These are phyloP conservation scores for Dissophora ornata DNA, from an alignment of 192 early-diverging fungal species.

Conservation along the genomic window DNA sequence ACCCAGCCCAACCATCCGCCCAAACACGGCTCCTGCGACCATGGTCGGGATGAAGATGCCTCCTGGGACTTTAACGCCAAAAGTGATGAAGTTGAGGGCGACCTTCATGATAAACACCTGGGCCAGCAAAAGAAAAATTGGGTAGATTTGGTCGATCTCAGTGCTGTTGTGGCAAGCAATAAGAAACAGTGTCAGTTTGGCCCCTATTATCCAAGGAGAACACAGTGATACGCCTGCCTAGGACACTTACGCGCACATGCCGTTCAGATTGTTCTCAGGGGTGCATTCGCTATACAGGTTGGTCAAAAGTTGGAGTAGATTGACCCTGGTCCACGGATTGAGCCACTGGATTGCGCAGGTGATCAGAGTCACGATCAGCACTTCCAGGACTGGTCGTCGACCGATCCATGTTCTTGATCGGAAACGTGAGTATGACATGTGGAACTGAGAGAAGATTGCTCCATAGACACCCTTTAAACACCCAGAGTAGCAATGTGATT, in stretches of 20 bases:
- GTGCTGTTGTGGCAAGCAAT: no score
- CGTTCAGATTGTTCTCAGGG: slow-evolving; percentile 35
- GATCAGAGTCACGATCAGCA: slow-evolving; percentile 71
- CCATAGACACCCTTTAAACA: slow-evolving; percentile 80
- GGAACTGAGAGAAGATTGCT: slow-evolving; percentile 80
- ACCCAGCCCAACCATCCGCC: slow-evolving; percentile 88
- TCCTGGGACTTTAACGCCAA: slow-evolving; percentile 81
- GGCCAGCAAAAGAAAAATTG: slow-evolving; percentile 44
- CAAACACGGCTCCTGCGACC: slow-evolving; percentile 90
- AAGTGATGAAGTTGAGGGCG: slow-evolving; percentile 73
- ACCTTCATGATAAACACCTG: slow-evolving; percentile 59
- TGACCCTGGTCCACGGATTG: slow-evolving; percentile 52
- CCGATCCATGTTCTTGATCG: slow-evolving; percentile 78
- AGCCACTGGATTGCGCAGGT: slow-evolving; percentile 73
- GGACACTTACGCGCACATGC: slow-evolving; percentile 53
- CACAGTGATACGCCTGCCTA: not conserved
- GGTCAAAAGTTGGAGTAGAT: slow-evolving; percentile 43
- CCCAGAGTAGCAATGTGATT: no score
- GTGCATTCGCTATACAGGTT: slow-evolving; percentile 51
- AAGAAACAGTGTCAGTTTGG: no score
- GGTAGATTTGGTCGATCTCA: slow-evolving; percentile 40
- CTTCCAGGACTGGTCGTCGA: slow-evolving; percentile 80
- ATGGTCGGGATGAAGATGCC: slow-evolving; percentile 90
- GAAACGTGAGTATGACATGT: slow-evolving; percentile 74
- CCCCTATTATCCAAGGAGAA: no score